Base-by-base conservation (phyloP, 2,329 filamentous ascomycete species). In the Trichoderma semiorbis region DNA sequence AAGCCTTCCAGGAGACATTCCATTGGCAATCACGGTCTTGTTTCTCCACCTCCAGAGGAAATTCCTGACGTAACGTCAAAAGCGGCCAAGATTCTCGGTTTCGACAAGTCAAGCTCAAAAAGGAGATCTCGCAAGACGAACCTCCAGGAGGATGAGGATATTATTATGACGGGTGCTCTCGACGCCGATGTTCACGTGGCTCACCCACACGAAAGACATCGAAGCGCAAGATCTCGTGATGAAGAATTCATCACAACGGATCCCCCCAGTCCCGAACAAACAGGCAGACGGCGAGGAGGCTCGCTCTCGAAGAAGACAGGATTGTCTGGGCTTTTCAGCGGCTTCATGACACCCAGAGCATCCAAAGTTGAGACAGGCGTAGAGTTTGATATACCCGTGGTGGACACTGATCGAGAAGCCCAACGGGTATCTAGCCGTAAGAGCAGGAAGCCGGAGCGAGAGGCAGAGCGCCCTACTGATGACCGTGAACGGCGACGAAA, bases 1-100 rank as follows among this genome's bases (percentile, higher is more conserved):
- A 90, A 85, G 72, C 85, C 89, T 68, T 91, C 93, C 68, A 88
- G 92, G 70, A 90, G 91, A 47, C 86, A 90, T 73, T 92, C 93
- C 0, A 81, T 92, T 18, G 92, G 93, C 68, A 87, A 84, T 32
- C 85, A 85, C 74, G 92, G 90, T 8, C 84, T 95, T 73, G 85
- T 88, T 60, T 93, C 92, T 24, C 92, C 93, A 4, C 92, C 93
- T 10, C 89, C 91, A 2, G 93, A 94, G 34, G 89, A 92, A 36
- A 83, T 85, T 55, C 86, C 86, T 3, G 87, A 89, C 66, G 87
- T 93, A 78, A 87, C 91, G 8, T 87, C 89, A 60, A 97, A 97
- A 81, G 93, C 93, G 32, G 93, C 93, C 36, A 94, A 91, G 80
- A 82, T 95, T 67, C 89, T 96, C 3, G 89, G 94, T 83, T 75